These are phyloP conservation scores for Aspergillus thermomutatus DNA, from an alignment of 2,329 filamentous ascomycete species.

Conservation along the genomic window DNA sequence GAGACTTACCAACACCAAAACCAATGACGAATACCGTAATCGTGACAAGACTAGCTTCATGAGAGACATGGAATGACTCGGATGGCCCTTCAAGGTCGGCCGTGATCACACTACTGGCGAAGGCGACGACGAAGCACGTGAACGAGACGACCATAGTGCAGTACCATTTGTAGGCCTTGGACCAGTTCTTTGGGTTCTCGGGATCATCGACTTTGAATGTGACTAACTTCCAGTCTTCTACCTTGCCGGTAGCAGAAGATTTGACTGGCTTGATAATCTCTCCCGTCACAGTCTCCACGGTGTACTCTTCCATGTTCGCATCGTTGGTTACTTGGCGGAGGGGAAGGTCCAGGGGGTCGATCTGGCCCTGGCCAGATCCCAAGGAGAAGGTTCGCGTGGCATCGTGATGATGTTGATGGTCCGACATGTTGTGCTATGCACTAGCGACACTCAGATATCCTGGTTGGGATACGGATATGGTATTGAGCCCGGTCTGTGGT, in stretches of 20 bases:
- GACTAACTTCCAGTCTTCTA: slow-evolving; percentile 60
- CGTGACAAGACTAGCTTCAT: slow-evolving; percentile 68
- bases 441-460: neutral
- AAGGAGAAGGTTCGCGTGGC: slow-evolving; percentile 26
- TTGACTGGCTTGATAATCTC: slow-evolving; percentile 55
- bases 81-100: slow-evolving; percentile 66
- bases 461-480: neutral
- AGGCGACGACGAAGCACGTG: slow-evolving; percentile 71
- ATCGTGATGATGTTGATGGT: slow-evolving; percentile 5
- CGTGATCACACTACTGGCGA: slow-evolving; percentile 72
- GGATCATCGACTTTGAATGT: slow-evolving; percentile 70
- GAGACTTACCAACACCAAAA: slow-evolving; percentile 64
- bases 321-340: slow-evolving; percentile 60
- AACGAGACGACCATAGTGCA: slow-evolving; percentile 79
- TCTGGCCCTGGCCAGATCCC: slow-evolving; percentile 14
- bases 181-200: slow-evolving; percentile 84
- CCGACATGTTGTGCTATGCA: neutral
- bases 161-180: slow-evolving; percentile 74
- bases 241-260: slow-evolving; percentile 53
- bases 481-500: neutral
- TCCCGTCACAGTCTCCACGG: slow-evolving; percentile 58
- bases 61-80: slow-evolving; percentile 63
- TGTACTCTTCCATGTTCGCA: slow-evolving; percentile 66
- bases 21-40: slow-evolving; percentile 78
- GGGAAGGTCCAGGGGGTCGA: slow-evolving; percentile 57